Percentiles rank a stretch among this genome's conserved stretches.
These are phyloP conservation scores for Rhizophora apiculata DNA, from an alignment of 345 rosid species.

Conservation along the genomic window DNA sequence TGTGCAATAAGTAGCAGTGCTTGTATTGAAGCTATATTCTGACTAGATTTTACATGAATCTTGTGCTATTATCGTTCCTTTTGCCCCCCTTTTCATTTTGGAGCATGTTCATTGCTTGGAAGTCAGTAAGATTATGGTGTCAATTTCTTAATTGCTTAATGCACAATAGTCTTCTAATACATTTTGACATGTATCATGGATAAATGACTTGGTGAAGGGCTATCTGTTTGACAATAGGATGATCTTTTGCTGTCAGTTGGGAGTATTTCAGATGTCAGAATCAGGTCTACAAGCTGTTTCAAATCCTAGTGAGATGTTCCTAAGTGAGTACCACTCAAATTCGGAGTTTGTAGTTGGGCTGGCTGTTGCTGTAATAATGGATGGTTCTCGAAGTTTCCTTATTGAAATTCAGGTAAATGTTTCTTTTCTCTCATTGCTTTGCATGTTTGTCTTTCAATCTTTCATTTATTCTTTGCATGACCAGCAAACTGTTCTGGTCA, in stretches of 20 bases:
- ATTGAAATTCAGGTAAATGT: constrained; percentile 78
- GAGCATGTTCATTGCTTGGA: neutral
- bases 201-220: no score
- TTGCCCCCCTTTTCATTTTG: neutral
- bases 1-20: constrained; percentile 23
- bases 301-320: constrained; percentile 79
- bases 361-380: constrained; percentile 87
- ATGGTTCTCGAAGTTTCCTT: constrained; percentile 84
- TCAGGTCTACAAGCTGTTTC: constrained; percentile 68
- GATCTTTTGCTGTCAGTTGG: constrained; percentile 56
- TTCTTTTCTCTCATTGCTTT: neutral
- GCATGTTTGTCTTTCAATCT: neutral
- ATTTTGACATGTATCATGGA: no score
- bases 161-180: neutral
- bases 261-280: constrained; percentile 86
- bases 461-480: neutral
- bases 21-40: constrained; percentile 1
- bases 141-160: neutral
- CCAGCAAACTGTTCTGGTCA: neutral
- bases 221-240: constrained; percentile 3
- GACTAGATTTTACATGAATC: neutral
- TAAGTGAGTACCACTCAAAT: constrained; percentile 62
- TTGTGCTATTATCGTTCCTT: neutral
- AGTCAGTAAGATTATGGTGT: neutral
- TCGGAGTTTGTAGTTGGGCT: constrained; percentile 85